Base-by-base conservation (phyloP, 1,284 basidiomycete genomes). In the Ceratorhiza oryzae-sativae region DNA sequence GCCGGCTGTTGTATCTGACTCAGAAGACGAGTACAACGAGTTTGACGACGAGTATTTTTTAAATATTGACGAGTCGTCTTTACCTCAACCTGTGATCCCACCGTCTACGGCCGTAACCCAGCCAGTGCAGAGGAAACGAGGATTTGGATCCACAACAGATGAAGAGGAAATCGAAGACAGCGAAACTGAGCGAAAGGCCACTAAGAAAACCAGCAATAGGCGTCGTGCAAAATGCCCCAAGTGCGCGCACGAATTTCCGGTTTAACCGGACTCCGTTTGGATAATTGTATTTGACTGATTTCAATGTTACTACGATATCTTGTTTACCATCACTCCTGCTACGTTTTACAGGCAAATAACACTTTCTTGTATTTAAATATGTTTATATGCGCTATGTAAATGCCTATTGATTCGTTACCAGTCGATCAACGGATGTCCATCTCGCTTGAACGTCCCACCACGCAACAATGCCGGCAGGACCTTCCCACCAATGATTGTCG, bases 401-500 rank as follows among this genome's bases (percentile, higher is more conserved):
- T 34, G 9, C 3, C 27, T 34, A 4, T 36, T 36, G n/a, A 32
- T 23, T 15, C 9, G 3, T 42, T 34, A 94, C 92, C 92, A 94
- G 73, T 92, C 89, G 76, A 90, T 83, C 23, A 94, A 81, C 51
- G 83, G 85, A 75, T 85, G 84, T 77, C 87, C 88, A 13, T 88
- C 87, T n/a, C 88, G 87, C 67, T 86, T 82, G 46, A 83, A 82
- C 73, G 95, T 79, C 1, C 93, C 95, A 12, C 92, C 93, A 5
- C 95, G 87, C 56, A 97, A 84, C 12, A 97, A 84, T 10, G 90
- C 87, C 0, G 93, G 90, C 15, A 97, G 85, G 53, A 98, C 85
- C 77, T 90, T 86, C 2, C 95, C 95, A 13, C 87, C 84, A 71
- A 94, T 84, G 71, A 98, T 89, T 8, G 95, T 98, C 76, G 94